Evolutionary conservation across 768 basidiomycete genomes (phyloP), one percentile per base, ranked within the genome.

Genomic region (Tulasnella sp.): DNA sequence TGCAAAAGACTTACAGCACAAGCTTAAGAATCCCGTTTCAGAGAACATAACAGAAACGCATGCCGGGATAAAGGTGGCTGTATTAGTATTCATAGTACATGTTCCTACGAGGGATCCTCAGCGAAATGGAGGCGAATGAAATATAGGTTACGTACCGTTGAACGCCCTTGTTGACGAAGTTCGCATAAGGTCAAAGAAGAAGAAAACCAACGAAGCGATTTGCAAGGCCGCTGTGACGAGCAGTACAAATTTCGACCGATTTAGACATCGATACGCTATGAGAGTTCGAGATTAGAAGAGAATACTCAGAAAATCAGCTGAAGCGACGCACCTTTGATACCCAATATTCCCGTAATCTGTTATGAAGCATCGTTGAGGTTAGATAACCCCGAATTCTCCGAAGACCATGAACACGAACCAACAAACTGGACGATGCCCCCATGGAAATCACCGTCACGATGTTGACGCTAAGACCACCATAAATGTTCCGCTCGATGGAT

Each of bases 311-410:
- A 23, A 9, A n/a, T 34, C 32, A 39, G 39, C 36, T 12, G 14
- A 19, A 25, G n/a, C n/a, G 52, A 54, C 19, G 36, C 39, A 54
- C 52, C 52, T 65, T 84, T 84, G 62, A 78, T 69, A 12, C 82
- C 82, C 32, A 81, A 70, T 29, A 83, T 77, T 29, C 80, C 81
- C 0, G 79, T 75, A 39, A 83, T 73, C 82, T 82, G 34, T 53
- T 7, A 19, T 21, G n/a, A 36, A 46, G 6, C n/a, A n/a, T n/a
- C n/a, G n/a, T n/a, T n/a, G n/a, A n/a, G n/a, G n/a, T n/a, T n/a
- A n/a, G n/a, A n/a, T n/a, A n/a, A n/a, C n/a, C n/a, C n/a, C n/a
- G n/a, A n/a, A n/a, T n/a, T n/a, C n/a, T n/a, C n/a, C n/a, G n/a
- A n/a, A n/a, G n/a, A n/a, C n/a, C n/a, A n/a, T n/a, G n/a, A 21